Percentiles rank a stretch among this genome's conserved stretches.
phyloP scores from a whole-genome alignment of 2,329 filamentous ascomycete species.

The Cladophialophora carrionii region DNA sequence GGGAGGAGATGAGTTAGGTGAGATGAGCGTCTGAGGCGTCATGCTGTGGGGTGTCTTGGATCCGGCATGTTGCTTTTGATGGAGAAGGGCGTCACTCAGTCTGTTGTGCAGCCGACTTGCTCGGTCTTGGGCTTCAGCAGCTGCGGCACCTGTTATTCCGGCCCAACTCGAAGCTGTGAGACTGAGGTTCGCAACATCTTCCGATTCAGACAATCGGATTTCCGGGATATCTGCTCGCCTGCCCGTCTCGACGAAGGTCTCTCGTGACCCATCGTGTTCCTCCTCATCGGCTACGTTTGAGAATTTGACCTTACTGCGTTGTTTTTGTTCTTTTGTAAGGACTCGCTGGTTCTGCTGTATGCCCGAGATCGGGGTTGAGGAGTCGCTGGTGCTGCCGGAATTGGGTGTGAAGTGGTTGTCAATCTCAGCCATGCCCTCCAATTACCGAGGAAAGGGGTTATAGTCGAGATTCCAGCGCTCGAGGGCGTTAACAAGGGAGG shows the following conservation, averaged over 20 bases:
- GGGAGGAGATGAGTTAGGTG: slow-evolving; percentile 28
- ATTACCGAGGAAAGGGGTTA: background rate
- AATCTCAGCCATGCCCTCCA: slow-evolving; percentile 21
- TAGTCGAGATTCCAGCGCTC: background rate
- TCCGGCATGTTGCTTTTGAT: slow-evolving; percentile 8
- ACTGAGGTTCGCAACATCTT: slow-evolving; percentile 29
- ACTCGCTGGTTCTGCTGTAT: slow-evolving; percentile 16
- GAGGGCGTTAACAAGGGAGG: background rate
- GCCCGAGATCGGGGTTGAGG: slow-evolving; percentile 16
- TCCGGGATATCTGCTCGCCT: slow-evolving; percentile 20
- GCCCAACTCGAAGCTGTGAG: slow-evolving; percentile 21
- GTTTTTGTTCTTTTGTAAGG: slow-evolving; percentile 11
- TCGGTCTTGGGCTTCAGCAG: slow-evolving; percentile 30
- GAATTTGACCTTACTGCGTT: slow-evolving; percentile 32
- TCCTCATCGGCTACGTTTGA: slow-evolving; percentile 15
- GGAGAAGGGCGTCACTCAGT: slow-evolving; percentile 24
- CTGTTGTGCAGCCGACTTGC: slow-evolving; percentile 29
- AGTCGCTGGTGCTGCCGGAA: slow-evolving; percentile 21
- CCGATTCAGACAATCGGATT: slow-evolving; percentile 25
- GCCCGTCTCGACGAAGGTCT: background rate
- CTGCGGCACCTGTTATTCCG: slow-evolving; percentile 29
- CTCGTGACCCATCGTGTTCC: background rate
- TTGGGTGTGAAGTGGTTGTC: background rate
- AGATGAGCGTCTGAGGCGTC: slow-evolving; percentile 22
- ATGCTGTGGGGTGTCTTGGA: slow-evolving; percentile 5